Base-by-base conservation (phyloP, 345 rosid species). In the Streptanthus diversifolius region DNA sequence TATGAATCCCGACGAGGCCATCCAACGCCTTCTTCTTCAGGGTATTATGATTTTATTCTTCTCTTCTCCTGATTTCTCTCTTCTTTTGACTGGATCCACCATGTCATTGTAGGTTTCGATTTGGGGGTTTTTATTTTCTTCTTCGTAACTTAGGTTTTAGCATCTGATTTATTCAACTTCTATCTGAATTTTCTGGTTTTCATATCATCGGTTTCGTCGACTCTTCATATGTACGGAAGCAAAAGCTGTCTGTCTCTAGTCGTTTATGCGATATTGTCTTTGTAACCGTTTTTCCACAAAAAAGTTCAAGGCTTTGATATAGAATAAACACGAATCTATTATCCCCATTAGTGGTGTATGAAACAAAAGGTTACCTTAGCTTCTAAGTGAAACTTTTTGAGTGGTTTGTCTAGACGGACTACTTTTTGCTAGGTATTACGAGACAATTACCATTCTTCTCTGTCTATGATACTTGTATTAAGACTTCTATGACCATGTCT, bases 1-100 rank as follows among this genome's bases (percentile, higher is more conserved):
- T 19, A 90, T 90, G 98, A 90, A 93, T 90, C 98, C 96, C 59
- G 86, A 93, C 55, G 97, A 93, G 82, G 81, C 98, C 52, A 35
- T 80, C 55, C 92, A 90, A 63, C 89, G 82, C 79, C 83, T 93
- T 19, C 91, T 89, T 52, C 65, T 32, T 55, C 90, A 86, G 79
- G 96, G 98, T 93, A 52, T 63, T 0, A n/a, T 48, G 53, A 22
- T 78, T 70, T 73, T 24, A 48, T 56, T 41, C 27, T 33, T 51
- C 22, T 39, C 21, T 30, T 32, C 55, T 69, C 72, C 60, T 63
- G 24, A 60, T 68, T 74, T 45, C 27, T 45, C 27, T 0, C 1
- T 33, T 65, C 44, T 22, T 41, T 65, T 65, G 1, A 43, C 63
- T 73, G 61, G 81, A 77, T 77, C 80, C 77, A 51, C 27, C 8